phyloP scores from a whole-genome alignment of 1,139 yeast genomes.

The Martiniozyma asiatica region DNA sequence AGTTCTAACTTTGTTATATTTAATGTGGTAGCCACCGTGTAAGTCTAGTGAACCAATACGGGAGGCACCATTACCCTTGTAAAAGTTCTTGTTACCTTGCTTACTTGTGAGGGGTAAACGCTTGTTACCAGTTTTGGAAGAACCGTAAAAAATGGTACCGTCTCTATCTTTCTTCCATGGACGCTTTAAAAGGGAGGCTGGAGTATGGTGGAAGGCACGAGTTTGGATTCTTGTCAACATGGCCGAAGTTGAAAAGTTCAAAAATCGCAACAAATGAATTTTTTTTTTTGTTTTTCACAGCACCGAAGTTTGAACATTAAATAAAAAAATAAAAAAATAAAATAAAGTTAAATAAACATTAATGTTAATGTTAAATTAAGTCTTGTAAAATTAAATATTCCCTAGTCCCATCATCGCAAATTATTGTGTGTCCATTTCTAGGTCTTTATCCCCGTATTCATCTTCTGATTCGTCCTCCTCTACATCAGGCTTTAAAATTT shows the following conservation, averaged over 20 bases:
- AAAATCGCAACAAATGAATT: no score
- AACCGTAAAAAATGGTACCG: conserved; percentile 77
- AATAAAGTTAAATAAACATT: no score
- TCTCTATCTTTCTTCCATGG: conserved; percentile 86
- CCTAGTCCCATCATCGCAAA: no score
- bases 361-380: no score
- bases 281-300: no score
- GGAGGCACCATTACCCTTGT: conserved; percentile 92
- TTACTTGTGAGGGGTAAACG: conserved; percentile 82
- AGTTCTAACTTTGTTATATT: conserved; percentile 83
- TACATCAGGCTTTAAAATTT: conserved; percentile 2
- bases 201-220: conserved; percentile 21
- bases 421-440: no score
- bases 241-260: no score
- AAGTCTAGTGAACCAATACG: conserved; percentile 79
- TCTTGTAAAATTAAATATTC: no score
- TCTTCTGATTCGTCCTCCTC: conserved; percentile 15
- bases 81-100: conserved; percentile 86
- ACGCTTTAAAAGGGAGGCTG: conserved; percentile 44
- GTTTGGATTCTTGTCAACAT: background rate
- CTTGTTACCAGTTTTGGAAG: conserved; percentile 65
- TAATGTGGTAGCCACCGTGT: conserved; percentile 62
- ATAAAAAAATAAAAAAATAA: no score
- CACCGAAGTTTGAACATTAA: no score
- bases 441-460: background rate